phyloP scores from a whole-genome alignment of 2,329 filamentous ascomycete genomes.

The Arthrobotrys sphaeroides region DNA sequence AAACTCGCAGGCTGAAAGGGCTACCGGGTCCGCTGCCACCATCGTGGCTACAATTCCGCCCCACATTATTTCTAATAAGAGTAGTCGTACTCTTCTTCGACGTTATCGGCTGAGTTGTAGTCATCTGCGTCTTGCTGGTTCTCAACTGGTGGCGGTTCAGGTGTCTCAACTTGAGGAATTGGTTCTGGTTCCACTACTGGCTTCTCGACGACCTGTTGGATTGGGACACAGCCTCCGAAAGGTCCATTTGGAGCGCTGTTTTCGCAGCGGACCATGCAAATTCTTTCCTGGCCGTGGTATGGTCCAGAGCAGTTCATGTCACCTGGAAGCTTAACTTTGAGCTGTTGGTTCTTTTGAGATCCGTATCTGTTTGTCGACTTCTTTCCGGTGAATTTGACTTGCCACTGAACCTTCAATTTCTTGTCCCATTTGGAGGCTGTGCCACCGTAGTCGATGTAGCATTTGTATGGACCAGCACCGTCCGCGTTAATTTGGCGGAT shows the following conservation, averaged over 20 bases:
- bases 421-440: constrained; percentile 63
- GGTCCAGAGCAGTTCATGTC: not conserved
- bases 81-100: not conserved
- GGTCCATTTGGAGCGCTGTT: not conserved
- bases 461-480: constrained; percentile 4
- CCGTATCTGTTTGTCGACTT: not conserved
- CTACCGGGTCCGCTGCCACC: too few species aligned
- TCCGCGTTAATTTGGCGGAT: constrained; percentile 10
- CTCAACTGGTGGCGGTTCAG: not conserved
- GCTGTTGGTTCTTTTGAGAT: not conserved
- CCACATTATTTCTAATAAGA: not conserved
- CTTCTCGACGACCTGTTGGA: not conserved
- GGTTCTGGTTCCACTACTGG: not conserved
- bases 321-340: not conserved
- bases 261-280: not conserved
- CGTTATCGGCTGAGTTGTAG: not conserved
- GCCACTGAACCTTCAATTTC: not conserved
- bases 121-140: not conserved
- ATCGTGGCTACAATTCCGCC: too few species aligned
- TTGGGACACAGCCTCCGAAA: not conserved
- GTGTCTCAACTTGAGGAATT: not conserved
- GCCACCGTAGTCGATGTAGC: constrained; percentile 70
- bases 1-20: too few species aligned
- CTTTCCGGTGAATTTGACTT: not conserved
- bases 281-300: not conserved